Evolutionary conservation across 2,329 filamentous ascomycete species (phyloP).

Genomic region (Exophiala phaeomuriformis): DNA sequence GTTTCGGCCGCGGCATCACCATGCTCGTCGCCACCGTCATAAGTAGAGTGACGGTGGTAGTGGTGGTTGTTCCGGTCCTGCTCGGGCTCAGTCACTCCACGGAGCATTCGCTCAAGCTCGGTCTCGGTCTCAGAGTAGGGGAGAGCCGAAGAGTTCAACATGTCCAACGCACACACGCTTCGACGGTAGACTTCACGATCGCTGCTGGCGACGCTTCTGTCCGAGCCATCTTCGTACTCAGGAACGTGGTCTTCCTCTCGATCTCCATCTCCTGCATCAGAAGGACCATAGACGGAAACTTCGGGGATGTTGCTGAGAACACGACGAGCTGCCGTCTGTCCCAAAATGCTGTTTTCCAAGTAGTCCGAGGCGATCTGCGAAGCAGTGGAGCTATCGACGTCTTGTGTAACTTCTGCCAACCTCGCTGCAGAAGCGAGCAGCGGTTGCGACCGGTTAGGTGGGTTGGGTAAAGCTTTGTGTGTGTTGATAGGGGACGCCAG

Average conservation of each 20-base stretch:
- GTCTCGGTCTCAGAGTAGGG: conserved; percentile 12
- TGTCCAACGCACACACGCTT: conserved; percentile 20
- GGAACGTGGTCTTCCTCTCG: neutral
- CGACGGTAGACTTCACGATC: conserved; percentile 22
- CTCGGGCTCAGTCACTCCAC: neutral
- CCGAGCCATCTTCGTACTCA: conserved; percentile 7
- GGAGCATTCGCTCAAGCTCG: conserved; percentile 7
- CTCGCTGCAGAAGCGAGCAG: neutral
- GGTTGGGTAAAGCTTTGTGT: conserved; percentile 13
- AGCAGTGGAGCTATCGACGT: conserved; percentile 13
- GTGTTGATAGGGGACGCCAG: conserved; percentile 5
- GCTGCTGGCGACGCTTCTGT: conserved; percentile 19
- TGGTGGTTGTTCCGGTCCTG: neutral
- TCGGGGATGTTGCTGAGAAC: conserved; percentile 22
- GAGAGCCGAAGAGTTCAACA: conserved; percentile 14
- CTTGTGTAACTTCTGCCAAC: conserved; percentile 7
- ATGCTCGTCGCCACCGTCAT: neutral
- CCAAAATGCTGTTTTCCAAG: conserved; percentile 15
- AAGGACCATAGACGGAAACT: conserved; percentile 4
- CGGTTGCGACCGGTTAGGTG: conserved; percentile 4
- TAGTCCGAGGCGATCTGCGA: conserved; percentile 18
- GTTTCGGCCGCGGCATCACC: neutral
- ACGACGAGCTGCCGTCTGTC: conserved; percentile 15
- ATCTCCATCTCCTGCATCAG: neutral
- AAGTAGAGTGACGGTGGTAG: neutral